A percentile compares a stretch with the other conserved stretches of the same genome.
Conservation (phyloP, 805 yeast species). For the Sugiyamaella marilandica region DNA sequence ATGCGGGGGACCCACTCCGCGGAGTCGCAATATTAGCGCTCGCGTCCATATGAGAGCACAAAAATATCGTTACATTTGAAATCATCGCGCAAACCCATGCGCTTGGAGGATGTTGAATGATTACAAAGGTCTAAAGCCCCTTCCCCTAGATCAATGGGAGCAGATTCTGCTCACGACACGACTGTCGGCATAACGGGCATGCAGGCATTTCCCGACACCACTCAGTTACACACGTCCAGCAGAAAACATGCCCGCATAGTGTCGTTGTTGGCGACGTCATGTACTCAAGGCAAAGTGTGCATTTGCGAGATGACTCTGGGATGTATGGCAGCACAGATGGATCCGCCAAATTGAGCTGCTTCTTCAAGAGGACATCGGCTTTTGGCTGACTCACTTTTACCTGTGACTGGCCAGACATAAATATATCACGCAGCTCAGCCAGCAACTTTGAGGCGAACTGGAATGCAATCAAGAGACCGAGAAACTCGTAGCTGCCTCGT, state of each 20-base stretch:
- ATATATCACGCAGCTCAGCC: neutral
- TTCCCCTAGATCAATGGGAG: constrained; percentile 41
- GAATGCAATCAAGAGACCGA: constrained; percentile 44
- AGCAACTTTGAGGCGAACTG: constrained; percentile 23
- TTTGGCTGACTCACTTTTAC: neutral
- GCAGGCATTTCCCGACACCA: constrained; percentile 88
- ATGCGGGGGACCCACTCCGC: too few species aligned
- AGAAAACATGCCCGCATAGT: constrained; percentile 86
- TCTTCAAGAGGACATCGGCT: neutral
- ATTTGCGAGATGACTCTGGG: constrained; percentile 62
- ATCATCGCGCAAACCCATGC: neutral
- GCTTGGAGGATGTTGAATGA: neutral
- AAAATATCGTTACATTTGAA: too few species aligned
- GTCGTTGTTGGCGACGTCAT: constrained; percentile 84
- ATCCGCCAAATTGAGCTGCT: constrained; percentile 51
- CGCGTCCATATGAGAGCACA: too few species aligned
- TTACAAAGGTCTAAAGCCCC: neutral
- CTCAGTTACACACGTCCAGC: constrained; percentile 86
- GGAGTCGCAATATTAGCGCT: too few species aligned
- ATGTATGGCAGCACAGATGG: constrained; percentile 57
- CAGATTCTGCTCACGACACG: constrained; percentile 56
- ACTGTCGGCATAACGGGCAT: constrained; percentile 87
- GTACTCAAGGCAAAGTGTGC: constrained; percentile 77
- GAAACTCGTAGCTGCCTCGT: constrained; percentile 56
- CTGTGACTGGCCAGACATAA: neutral